Base-by-base conservation (phyloP, 2,329 filamentous ascomycete genomes). In the Dactylellina haptotyla region DNA sequence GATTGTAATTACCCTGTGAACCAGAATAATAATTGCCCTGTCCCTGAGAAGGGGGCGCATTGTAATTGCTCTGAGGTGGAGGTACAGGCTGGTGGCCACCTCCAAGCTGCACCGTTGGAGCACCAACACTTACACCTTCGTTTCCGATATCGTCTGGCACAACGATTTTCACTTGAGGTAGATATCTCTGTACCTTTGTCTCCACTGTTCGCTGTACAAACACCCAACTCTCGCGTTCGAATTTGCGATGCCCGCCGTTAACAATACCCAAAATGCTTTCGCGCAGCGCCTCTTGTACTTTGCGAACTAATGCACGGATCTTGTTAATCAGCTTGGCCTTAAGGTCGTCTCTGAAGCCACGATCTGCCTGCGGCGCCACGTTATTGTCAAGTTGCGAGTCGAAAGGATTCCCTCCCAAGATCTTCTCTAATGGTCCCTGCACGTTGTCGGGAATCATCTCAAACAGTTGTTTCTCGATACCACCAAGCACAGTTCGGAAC, bases 71-170 rank as follows among this genome's bases (percentile, higher is more conserved):
- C 32, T 34, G 32, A 34, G 32, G 6, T 34, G 32, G 14, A 14
- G 32, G 32, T 14, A 34, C 32, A 34, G 32, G 41, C 41, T 20
- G 41, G 18, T 45, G 10, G 6, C 8, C 41, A 9, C 18, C 41
- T n/a, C 41, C 41, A 45, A 45, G 41, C 10, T 45, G 41, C 10
- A 45, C 41, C 16, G 41, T 45, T 20, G 82, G 82, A 1, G 79
- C 78, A 4, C 82, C 82, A 9, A 84, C 81, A 23, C 80, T 82
- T 4, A 84, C 83, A 43, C 82, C 82, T 76, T 84, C 83, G 50
- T 84, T 83, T 0, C 83, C 82, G 39, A 84, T 83, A 37, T 84
- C 83, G 71, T 84, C 83, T 0, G 83, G 82, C 41, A 84, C 82
- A 2, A 77, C 77, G 70, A 84, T 84, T 75, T 81, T 82, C 1